Evolutionary conservation across 106 monocot genomes (phyloP).

Genomic region (Dendrobium huoshanense): DNA sequence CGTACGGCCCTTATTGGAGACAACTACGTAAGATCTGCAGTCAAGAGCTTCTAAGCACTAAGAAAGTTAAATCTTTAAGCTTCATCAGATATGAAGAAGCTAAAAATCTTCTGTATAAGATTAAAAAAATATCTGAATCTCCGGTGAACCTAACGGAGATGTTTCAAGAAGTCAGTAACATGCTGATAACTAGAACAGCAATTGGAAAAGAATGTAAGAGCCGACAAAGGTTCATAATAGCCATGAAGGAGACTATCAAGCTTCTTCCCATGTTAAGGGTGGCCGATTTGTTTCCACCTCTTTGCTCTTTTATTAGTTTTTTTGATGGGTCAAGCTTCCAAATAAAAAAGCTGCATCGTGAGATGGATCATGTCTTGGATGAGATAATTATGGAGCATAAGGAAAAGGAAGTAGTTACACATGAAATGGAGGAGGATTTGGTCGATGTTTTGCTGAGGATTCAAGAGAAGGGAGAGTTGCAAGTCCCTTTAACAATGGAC

Average conservation of each 20-base stretch:
- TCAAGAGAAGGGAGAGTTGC: not conserved
- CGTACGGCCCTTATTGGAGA: not conserved
- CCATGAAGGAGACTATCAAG: not conserved
- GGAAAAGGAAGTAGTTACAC: too few relatives aligned
- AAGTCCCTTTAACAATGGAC: not conserved
- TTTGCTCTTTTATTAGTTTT: not conserved
- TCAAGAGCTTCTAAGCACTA: not conserved
- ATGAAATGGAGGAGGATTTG: not conserved
- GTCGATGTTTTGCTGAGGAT: conserved; percentile 14
- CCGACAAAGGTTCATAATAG: too few relatives aligned
- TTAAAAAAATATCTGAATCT: not conserved
- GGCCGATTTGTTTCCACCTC: not conserved
- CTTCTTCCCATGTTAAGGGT: conserved; percentile 1
- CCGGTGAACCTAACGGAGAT: too few relatives aligned
- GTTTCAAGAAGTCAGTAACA: too few relatives aligned
- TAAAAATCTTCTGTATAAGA: not conserved
- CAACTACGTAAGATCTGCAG: conserved; percentile 6
- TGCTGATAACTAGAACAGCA: too few relatives aligned
- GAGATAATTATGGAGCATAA: conserved; percentile 6
- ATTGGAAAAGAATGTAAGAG: too few relatives aligned
- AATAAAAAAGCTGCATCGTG: not conserved
- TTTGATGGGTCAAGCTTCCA: not conserved
- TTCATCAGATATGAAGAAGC: not conserved
- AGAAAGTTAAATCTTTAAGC: not conserved
- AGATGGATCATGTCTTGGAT: conserved; percentile 2